These are phyloP conservation scores for Cyberlindnera xylosilytica DNA, from an alignment of 805 yeast species.

Conservation along the genomic window DNA sequence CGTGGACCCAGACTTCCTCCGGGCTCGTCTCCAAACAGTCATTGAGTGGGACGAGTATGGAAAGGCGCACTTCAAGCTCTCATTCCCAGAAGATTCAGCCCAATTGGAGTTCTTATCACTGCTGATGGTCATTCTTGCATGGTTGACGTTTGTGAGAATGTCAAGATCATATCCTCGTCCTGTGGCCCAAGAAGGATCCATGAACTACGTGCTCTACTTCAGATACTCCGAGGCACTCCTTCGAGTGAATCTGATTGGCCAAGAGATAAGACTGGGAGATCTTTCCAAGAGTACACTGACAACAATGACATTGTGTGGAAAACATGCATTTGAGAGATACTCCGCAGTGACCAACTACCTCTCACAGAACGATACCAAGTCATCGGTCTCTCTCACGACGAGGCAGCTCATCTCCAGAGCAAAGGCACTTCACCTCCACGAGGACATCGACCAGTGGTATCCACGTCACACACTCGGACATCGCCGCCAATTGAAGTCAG, in stretches of 20 bases:
- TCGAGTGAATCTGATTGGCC: slow-evolving; percentile 4
- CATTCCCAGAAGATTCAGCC: slow-evolving; percentile 1
- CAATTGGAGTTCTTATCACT: slow-evolving; percentile 7
- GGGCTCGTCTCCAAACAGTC: not conserved
- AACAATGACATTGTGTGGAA: slow-evolving; percentile 1
- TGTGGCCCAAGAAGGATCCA: not conserved
- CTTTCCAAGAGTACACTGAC: slow-evolving; percentile 3
- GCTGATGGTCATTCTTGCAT: slow-evolving; percentile 10
- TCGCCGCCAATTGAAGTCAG: slow-evolving; percentile 5
- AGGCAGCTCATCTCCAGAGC: slow-evolving; percentile 8
- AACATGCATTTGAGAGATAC: slow-evolving; percentile 7
- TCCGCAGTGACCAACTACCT: slow-evolving; percentile 12
- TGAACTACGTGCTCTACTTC: slow-evolving; percentile 9
- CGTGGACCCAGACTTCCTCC: slow-evolving; percentile 2
- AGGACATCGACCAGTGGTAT: slow-evolving; percentile 10
- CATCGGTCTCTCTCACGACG: slow-evolving; percentile 2
- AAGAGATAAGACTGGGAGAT: slow-evolving; percentile 1
- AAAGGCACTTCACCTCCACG: slow-evolving; percentile 10
- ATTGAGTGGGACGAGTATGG: slow-evolving; percentile 2
- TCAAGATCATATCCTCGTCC: slow-evolving; percentile 5
- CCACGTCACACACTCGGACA: slow-evolving; percentile 4
- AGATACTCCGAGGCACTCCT: slow-evolving; percentile 7
- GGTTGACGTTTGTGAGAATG: slow-evolving; percentile 9
- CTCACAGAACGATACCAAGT: not conserved
- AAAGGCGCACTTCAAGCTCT: slow-evolving; percentile 3